Evolutionary conservation across 495 filamentous ascomycete genomes (phyloP).

Genomic region (Aspergillus incahuasiensis): DNA sequence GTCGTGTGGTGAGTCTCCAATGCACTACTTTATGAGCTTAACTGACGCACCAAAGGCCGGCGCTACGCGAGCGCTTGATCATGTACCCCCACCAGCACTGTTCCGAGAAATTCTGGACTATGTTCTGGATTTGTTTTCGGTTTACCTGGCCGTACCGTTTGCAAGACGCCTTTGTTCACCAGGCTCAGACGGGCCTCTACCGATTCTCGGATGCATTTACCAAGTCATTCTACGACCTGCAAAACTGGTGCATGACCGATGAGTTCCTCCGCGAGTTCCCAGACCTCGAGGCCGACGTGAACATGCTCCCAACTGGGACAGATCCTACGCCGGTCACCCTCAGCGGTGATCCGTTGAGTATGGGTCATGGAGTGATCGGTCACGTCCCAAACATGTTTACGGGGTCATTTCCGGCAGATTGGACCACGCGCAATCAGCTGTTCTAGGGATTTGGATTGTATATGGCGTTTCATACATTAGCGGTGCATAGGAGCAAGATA

Average conservation of each 20-base stretch:
- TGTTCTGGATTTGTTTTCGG: conserved; percentile 15
- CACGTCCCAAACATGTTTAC: conserved; percentile 9
- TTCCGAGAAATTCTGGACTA: conserved; percentile 14
- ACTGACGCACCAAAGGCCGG: conserved; percentile 7
- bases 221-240: conserved; percentile 13
- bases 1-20: conserved; percentile 11
- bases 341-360: not conserved
- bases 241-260: conserved; percentile 13
- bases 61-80: conserved; percentile 12
- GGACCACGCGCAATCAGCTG: conserved; percentile 1
- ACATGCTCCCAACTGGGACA: not conserved
- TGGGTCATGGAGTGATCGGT: not conserved
- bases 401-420: conserved; percentile 5
- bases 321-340: not conserved
- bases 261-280: conserved; percentile 15
- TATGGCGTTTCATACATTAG: not conserved
- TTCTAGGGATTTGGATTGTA: not conserved
- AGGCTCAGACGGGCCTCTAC: conserved; percentile 9
- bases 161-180: conserved; percentile 5
- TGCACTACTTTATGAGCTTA: not conserved
- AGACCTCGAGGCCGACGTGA: conserved; percentile 8
- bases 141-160: conserved; percentile 12
- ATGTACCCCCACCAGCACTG: conserved; percentile 14
- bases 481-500: not conserved
- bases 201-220: conserved; percentile 8